Evolutionary conservation across 2,329 filamentous ascomycete species (phyloP).

Genomic region (Arachnopeziza araneosa): DNA sequence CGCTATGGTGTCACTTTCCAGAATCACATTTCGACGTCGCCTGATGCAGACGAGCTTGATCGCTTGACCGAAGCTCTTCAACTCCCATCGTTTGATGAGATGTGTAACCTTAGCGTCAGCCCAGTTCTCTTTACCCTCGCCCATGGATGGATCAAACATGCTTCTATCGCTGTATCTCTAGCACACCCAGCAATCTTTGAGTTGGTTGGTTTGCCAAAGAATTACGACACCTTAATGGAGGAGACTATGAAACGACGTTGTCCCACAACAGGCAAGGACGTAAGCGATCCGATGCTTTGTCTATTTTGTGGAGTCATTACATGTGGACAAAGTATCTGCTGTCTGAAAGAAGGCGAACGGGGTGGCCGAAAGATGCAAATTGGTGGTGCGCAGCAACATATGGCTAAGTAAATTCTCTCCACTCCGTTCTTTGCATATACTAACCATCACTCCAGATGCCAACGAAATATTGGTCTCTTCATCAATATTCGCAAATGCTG

Average conservation of each 20-base stretch:
- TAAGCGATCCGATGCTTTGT: conserved; percentile 86
- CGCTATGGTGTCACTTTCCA: conserved; percentile 86
- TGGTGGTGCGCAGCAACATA: conserved; percentile 87
- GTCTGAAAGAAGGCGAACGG: conserved; percentile 52
- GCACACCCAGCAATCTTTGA: conserved; percentile 92
- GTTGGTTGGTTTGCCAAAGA: conserved; percentile 83
- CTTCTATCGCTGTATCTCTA: conserved; percentile 32
- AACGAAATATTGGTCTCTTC: conserved; percentile 85
- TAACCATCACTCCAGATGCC: conserved; percentile 57
- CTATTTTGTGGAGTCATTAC: conserved; percentile 96
- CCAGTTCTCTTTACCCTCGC: conserved; percentile 40
- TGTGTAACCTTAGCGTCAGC: conserved; percentile 45
- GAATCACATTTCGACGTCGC: conserved; percentile 54
- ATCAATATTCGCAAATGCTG: conserved; percentile 96
- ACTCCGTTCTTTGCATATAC: conserved; percentile 4
- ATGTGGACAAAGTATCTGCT: conserved; percentile 91
- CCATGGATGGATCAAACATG: conserved; percentile 61
- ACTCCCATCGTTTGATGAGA: conserved; percentile 72
- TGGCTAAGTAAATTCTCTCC: conserved; percentile 61
- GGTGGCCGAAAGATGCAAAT: conserved; percentile 38
- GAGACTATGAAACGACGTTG: conserved; percentile 80
- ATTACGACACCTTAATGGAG: conserved; percentile 88
- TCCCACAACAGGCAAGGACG: conserved; percentile 83
- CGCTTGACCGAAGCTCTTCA: conserved; percentile 72
- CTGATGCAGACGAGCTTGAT: conserved; percentile 71